A percentile compares a stretch with the other conserved stretches of the same genome.
These are phyloP conservation scores for Russula earlei DNA, from an alignment of 768 basidiomycete genomes.

Conservation along the genomic window DNA sequence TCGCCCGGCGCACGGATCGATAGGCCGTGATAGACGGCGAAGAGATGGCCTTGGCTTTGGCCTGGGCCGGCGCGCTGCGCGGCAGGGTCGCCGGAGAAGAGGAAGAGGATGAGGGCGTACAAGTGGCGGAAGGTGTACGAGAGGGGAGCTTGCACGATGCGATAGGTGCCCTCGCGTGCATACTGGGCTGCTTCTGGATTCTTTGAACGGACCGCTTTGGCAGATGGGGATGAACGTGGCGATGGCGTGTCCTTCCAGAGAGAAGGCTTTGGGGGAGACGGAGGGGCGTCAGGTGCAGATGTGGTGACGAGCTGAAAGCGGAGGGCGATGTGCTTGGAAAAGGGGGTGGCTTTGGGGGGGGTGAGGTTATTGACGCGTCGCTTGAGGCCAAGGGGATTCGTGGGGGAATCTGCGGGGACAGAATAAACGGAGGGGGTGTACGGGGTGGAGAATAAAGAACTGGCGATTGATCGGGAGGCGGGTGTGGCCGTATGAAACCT, in stretches of 20 bases:
- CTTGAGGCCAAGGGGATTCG: conserved; percentile 59
- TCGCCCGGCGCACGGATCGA: conserved; percentile 40
- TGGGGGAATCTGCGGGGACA: conserved; percentile 55
- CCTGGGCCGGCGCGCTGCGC: conserved; percentile 21
- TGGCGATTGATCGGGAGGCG: conserved; percentile 2
- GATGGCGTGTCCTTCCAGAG: conserved; percentile 3
- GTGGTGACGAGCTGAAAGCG: conserved; percentile 58
- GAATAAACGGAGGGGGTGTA: conserved; percentile 29
- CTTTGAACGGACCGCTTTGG: background rate
- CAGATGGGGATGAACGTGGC: background rate
- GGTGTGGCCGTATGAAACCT: conserved; percentile 11
- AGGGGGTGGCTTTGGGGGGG: conserved; percentile 37
- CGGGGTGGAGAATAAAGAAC: conserved; percentile 23
- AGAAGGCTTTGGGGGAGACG: background rate
- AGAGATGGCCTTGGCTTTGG: conserved; percentile 44
- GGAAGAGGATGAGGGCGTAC: conserved; percentile 48
- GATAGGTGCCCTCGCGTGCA: conserved; percentile 43
- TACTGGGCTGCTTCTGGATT: background rate
- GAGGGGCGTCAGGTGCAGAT: conserved; percentile 24
- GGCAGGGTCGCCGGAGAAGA: conserved; percentile 35
- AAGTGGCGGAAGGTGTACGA: conserved; percentile 64
- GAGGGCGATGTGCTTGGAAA: conserved; percentile 51
- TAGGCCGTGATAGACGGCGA: conserved; percentile 47
- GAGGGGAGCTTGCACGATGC: conserved; percentile 59
- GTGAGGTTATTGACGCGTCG: conserved; percentile 29